Evolutionary conservation across 192 early-diverging fungal species (phyloP).

Genomic region (Backusella morwellensis): DNA sequence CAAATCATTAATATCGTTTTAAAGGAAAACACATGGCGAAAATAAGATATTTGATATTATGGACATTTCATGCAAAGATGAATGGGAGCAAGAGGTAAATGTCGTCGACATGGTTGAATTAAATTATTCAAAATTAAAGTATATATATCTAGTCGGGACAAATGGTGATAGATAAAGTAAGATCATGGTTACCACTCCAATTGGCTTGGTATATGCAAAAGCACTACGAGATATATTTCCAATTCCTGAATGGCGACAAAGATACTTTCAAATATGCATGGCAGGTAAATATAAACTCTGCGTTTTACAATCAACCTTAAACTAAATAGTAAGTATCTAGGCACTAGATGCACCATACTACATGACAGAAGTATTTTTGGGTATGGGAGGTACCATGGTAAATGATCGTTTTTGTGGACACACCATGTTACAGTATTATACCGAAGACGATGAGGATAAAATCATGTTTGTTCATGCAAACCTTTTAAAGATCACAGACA

Average conservation of each 20-base stretch:
- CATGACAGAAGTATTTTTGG: conserved; percentile 24
- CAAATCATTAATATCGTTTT: not conserved
- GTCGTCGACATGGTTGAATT: not conserved
- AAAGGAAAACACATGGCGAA: conserved; percentile 37
- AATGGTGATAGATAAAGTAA: conserved; percentile 33
- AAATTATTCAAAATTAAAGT: not conserved
- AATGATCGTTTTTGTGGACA: conserved; percentile 31
- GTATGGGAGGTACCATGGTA: conserved; percentile 32
- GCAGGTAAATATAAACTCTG: conserved; percentile 3
- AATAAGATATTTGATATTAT: conserved; percentile 40
- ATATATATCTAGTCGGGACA: conserved; percentile 26
- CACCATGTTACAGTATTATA: conserved; percentile 30
- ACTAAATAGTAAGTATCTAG: not conserved
- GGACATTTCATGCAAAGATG: conserved; percentile 27
- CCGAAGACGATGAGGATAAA: conserved; percentile 1
- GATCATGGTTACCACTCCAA: conserved; percentile 32
- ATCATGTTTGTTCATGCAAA: conserved; percentile 37
- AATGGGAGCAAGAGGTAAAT: conserved; percentile 43
- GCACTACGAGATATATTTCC: conserved; percentile 32
- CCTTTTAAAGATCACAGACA: conserved; percentile 32
- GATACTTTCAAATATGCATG: conserved; percentile 39
- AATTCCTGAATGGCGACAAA: conserved; percentile 40
- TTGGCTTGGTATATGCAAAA: conserved; percentile 35
- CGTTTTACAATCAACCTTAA: not conserved
- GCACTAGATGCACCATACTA: conserved; percentile 20